Conservation (phyloP, 2,329 filamentous ascomycete species). For the Trichophyton schoenleinii region DNA sequence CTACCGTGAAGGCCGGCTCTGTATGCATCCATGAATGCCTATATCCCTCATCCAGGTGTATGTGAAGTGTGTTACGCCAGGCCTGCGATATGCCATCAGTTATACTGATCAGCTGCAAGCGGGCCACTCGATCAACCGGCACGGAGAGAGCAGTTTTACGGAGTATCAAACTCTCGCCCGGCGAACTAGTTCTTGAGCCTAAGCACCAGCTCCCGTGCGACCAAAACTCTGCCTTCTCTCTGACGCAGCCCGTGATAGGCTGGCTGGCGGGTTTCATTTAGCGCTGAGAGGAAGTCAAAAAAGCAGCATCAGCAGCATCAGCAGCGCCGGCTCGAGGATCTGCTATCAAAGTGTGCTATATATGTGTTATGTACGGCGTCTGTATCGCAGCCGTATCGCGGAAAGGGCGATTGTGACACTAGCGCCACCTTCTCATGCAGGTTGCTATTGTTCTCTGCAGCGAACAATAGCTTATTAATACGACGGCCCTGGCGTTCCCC, state of each 20-base stretch:
- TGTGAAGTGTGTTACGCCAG: background rate
- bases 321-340: background rate
- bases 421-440: conserved; percentile 2
- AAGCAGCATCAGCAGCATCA: background rate
- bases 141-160: background rate
- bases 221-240: background rate
- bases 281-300: conserved; percentile 1
- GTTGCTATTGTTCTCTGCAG: conserved; percentile 4
- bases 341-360: background rate
- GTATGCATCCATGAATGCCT: background rate
- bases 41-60: background rate
- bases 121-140: background rate
- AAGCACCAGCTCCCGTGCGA: background rate
- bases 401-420: conserved; percentile 2
- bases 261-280: background rate
- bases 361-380: background rate
- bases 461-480: conserved; percentile 4
- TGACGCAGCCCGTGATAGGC: background rate
- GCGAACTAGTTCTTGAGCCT: background rate
- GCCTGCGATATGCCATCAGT: background rate
- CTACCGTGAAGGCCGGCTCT: background rate
- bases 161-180: background rate
- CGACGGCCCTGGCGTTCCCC: background rate
- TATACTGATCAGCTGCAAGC: background rate
- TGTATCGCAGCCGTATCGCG: conserved; percentile 1